Evolutionary conservation across 2,329 filamentous ascomycete genomes (phyloP), one percentile per base, ranked within the genome.

Genomic region (Ophiostoma sp.): DNA sequence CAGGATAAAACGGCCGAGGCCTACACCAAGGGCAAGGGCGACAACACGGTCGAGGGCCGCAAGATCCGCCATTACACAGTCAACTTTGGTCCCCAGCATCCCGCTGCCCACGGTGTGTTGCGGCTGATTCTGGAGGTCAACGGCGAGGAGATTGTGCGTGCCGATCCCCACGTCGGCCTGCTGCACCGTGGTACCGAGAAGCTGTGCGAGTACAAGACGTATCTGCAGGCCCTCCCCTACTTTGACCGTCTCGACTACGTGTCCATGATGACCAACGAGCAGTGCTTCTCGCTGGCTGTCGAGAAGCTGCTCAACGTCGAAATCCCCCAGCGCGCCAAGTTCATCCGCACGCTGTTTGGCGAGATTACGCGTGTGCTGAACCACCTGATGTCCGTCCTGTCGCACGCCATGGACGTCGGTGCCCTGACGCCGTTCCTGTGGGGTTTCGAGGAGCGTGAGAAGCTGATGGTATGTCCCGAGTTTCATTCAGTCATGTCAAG

Each of bases 181-280:
- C 87, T 99, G 77, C 95, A 99, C 82, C 89, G 95, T 77, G 95
- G 95, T 76, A 99, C 95, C 73, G 95, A 99, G 86, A 99, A 99
- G 87, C 88, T 99, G 83, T 98, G 98, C 82, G 95, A 99, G 86
- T 99, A 99, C 87, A 97, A 97, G 87, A 97, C 94, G 76, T 99
- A 99, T 79, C 87, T 98, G 78, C 95, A 99, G 85, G 95, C 95
- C 71, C 85, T 99, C 78, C 95, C 95, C 70, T 99, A 99, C 85
- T 99, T 99, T 80, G 95, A 99, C 83, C 93, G 95, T 76, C 86
- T 99, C 80, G 95, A 99, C 82, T 99, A 99, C 81, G 94, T 97
- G 76, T 97, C 93, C 77, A 99, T 99, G 96, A 99, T 99, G 95
- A 99, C 95, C 77, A 99, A 99, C 82, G 95, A 99, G 86, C 95